Evolutionary conservation across 2,329 filamentous ascomycete genomes (phyloP).

Genomic region (Clarireedia paspali): DNA sequence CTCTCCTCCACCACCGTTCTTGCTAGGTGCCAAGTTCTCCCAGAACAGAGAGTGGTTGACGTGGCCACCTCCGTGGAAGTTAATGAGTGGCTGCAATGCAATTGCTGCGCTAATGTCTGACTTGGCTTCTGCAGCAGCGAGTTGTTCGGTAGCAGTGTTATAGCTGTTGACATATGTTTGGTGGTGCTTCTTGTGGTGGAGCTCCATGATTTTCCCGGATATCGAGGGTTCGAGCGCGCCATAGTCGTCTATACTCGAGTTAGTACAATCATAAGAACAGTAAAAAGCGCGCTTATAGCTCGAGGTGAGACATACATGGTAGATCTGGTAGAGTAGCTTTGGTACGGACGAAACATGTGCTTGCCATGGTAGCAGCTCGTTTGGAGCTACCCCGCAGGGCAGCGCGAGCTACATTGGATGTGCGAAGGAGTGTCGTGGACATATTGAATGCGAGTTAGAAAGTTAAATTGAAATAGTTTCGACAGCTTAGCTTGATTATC

Average conservation of each 20-base stretch:
- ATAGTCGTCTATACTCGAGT: slow-evolving; percentile 68
- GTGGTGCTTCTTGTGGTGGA: slow-evolving; percentile 92
- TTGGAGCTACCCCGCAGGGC: slow-evolving; percentile 62
- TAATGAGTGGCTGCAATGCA: slow-evolving; percentile 49
- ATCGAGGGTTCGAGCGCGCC: slow-evolving; percentile 81
- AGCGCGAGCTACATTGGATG: slow-evolving; percentile 57
- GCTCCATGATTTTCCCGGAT: slow-evolving; percentile 90
- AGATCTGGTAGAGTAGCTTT: slow-evolving; percentile 94
- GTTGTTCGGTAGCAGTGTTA: slow-evolving; percentile 71
- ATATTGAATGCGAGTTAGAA: slow-evolving; percentile 38
- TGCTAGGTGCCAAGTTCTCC: slow-evolving; percentile 61
- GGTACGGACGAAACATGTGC: slow-evolving; percentile 70
- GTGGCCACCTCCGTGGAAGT: slow-evolving; percentile 62
- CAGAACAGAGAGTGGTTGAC: slow-evolving; percentile 63
- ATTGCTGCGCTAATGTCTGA: slow-evolving; percentile 46
- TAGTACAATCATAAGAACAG: not conserved
- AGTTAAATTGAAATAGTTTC: slow-evolving; percentile 11
- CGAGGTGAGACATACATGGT: slow-evolving; percentile 45
- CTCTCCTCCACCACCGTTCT: slow-evolving; percentile 55
- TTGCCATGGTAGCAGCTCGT: slow-evolving; percentile 57
- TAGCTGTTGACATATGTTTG: slow-evolving; percentile 87
- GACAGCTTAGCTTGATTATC: slow-evolving; percentile 4
- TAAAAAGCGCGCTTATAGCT: not conserved
- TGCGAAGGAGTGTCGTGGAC: slow-evolving; percentile 70
- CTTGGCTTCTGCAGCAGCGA: slow-evolving; percentile 47